Conservation (phyloP, 768 basidiomycete species). For the Mycena amicta region DNA sequence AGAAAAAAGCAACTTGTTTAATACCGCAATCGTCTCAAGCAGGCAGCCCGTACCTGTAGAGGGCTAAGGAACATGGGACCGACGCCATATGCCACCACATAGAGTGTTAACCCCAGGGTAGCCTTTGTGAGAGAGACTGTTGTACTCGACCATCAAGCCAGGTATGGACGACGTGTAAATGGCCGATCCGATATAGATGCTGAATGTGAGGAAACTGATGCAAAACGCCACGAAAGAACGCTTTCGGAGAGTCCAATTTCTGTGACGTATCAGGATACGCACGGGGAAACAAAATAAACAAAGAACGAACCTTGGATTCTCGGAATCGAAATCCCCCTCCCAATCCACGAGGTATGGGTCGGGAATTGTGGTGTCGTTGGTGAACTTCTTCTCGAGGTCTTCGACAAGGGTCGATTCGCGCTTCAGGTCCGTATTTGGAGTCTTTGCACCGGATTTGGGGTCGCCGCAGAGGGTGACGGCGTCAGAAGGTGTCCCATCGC, state of each 20-base stretch:
- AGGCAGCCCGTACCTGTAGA: neutral
- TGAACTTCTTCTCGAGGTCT: constrained; percentile 22
- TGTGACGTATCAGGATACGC: constrained; percentile 5
- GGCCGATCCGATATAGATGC: constrained; percentile 35
- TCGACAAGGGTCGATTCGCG: constrained; percentile 20
- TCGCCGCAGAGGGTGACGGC: constrained; percentile 10
- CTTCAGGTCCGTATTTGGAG: neutral
- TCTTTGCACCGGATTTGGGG: neutral
- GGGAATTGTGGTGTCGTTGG: constrained; percentile 7
- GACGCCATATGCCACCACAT: neutral
- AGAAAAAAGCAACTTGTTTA: no score
- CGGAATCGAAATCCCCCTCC: constrained; percentile 29
- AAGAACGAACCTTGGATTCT: constrained; percentile 26
- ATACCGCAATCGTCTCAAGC: no score
- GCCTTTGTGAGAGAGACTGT: constrained; percentile 29
- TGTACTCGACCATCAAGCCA: constrained; percentile 25
- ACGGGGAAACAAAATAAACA: neutral
- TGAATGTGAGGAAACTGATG: constrained; percentile 33
- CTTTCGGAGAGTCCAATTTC: constrained; percentile 33
- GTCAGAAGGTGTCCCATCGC: neutral
- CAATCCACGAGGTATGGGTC: constrained; percentile 29
- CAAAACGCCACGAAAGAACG: constrained; percentile 31
- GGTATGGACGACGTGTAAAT: constrained; percentile 33
- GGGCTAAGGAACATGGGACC: constrained; percentile 8
- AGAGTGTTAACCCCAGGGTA: constrained; percentile 17